Evolutionary conservation across 2,329 filamentous ascomycete species (phyloP), one percentile per base, ranked within the genome.

Genomic region (Nothophoma quercina): DNA sequence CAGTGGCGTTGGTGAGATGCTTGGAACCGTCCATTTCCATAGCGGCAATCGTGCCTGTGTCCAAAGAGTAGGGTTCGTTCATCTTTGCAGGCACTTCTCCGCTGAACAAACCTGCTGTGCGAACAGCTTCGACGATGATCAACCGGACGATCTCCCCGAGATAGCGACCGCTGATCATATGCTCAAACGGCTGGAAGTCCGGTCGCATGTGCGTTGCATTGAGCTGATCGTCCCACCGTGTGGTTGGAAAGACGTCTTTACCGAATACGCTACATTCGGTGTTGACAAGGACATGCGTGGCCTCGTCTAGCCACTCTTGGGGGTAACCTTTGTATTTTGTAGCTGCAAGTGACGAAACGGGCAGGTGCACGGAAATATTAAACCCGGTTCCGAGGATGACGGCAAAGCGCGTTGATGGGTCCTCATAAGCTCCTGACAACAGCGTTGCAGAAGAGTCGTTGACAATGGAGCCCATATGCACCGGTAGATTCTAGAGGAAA

Each of bases 221-320:
- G 40, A 88, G 75, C 23, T 78, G 63, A 7, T 86, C 82, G 58
- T 88, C 85, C 85, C 85, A 88, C 12, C 81, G 76, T 5, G 85
- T 86, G 59, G 78, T 80, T 1, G 84, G 83, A 29, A 86, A 76
- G 22, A 86, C 77, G 18, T 80, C 75, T 51, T 84, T 80, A 39
- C 83, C 85, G 58, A 87, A 87, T 85, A 88, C 87, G 75, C 84
- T 86, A 61, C 87, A 75, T 65, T 88, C 85, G 7, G 82, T 87
- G 67, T 88, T 88, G 62, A 87, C 80, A 44, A 88, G 81, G 25
- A 88, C 85, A 53, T 85, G 80, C 23, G 81, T 77, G n/a, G 84
- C 83, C 32, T 79, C 75, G 22, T 80, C 76, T 51, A 83, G 79
- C 83, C 83, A 86, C 30, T 77, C 77, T 13, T 79, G 72, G 1